Evolutionary conservation across 2,329 filamentous ascomycete species (phyloP), one percentile per base, ranked within the genome.

Genomic region (Cladorrhinum sp.): DNA sequence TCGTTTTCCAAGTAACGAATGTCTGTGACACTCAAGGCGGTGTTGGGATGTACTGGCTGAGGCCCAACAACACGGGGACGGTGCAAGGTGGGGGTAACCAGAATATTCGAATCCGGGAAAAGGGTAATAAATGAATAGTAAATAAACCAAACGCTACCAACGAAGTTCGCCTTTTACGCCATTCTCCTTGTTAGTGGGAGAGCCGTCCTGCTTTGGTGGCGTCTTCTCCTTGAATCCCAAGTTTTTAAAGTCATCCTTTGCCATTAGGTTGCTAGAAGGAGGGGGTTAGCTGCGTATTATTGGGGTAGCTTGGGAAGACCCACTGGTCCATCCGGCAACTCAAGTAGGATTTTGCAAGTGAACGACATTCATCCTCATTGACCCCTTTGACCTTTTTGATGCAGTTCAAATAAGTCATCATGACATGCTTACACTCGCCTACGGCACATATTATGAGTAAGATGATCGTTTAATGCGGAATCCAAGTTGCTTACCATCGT

Each of bases 251-350:
- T 96, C 91, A 71, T 99, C 95, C 67, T 85, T 91, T 7, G 93
- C 93, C 95, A 99, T 99, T 29, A 99, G 79, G 72, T 98, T 97
- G 67, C 92, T 92, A 36, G 9, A 5, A 22, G 16, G 41, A 2
- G 41, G 4, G 2, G 27, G 52, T 64, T 24, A 62, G 62, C 6
- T 24, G 12, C 20, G 49, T 2, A 12, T 20, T 20, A 18, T 25
- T 56, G 29, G 32, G 32, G 52, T 16, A n/a, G 52, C 38, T 55
- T 3, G 20, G 5, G 22, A 20, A 27, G 53, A 78, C 87, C 72
- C 79, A 96, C 92, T 88, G 86, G 68, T 98, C 93, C 95, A 99
- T 99, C 53, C 95, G 86, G 75, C 95, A 99, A 54, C 85, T 80
- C 57, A 99, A 79, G 74, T 99, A 99, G 27, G 86, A 83, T 78